Base-by-base conservation (phyloP, 2,329 filamentous ascomycete genomes). In the Pseudocercospora fuligena region DNA sequence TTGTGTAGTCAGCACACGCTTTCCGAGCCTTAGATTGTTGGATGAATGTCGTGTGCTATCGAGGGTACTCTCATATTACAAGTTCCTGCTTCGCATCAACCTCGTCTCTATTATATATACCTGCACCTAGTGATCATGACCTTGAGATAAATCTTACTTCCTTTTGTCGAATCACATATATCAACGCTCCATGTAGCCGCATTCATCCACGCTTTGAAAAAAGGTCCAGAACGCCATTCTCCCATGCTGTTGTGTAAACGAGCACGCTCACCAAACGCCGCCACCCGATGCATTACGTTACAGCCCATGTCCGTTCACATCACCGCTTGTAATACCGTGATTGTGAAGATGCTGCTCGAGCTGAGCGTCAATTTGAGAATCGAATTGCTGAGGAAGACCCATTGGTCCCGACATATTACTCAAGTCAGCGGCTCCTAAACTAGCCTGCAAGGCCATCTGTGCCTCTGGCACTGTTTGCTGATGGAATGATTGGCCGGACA, bases 321-420 rank as follows among this genome's bases (percentile, higher is more conserved):
- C 56, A 11, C 31, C 11, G n/a, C 29, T 21, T 4, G 56, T 21
- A 5, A 58, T 43, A 31, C 56, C 31, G 31, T 58, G 56, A 5
- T 36, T 27, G n/a, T 63, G 63, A 54, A 68, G 43, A 33, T 66
- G 63, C 33, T 66, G 58, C 29, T 65, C 59, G n/a, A 68, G 56
- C 46, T 65, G 63, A 11, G 63, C 31, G 40, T 68, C 66, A 16
- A 68, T 62, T 27, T 68, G 63, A 0, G 63, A 53, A 11, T 62
- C 60, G 23, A 66, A 46, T 53, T 62, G 64, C n/a, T 47, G 51
- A 11, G 49, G 9, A 25, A 62, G 25, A 19, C 25, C 46, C 56
- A 58, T 58, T 16, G 43, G 56, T 2, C 58, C 58, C 3, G 58
- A 46, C 58, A 61, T 61, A 11, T 14, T 14, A n/a, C 49, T 49